A percentile compares a stretch with the other conserved stretches of the same genome.
Evolutionary conservation across 441 rosid genomes (phyloP).

Genomic region (Erodium texanum): DNA sequence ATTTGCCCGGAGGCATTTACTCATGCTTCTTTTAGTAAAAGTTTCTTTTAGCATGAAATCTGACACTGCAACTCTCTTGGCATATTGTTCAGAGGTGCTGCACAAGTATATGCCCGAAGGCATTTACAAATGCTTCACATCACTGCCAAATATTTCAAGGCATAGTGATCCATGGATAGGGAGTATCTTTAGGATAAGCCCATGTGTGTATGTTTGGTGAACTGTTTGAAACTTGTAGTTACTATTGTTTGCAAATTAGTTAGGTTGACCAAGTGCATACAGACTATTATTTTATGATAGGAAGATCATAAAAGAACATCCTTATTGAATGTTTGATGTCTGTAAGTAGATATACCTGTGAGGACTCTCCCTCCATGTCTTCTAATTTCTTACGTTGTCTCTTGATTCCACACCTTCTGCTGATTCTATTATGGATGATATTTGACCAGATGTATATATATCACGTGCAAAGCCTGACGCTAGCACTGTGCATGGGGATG

Average conservation of each 20-base stretch:
- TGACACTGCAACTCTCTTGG: no score
- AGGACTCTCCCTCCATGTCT: background rate
- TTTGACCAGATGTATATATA: conserved; percentile 54
- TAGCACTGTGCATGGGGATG: conserved; percentile 52
- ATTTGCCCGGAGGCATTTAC: no score
- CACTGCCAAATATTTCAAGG: background rate
- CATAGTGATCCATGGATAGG: background rate
- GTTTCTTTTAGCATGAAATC: no score
- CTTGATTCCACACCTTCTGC: background rate
- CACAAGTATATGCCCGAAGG: no score
- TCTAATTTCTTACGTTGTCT: background rate
- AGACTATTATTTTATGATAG: background rate
- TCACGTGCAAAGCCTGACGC: conserved; percentile 44
- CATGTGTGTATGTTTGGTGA: background rate
- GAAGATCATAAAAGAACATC: background rate
- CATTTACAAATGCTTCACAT: no score
- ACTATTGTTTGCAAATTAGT: background rate
- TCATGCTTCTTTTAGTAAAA: no score
- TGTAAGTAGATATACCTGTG: background rate
- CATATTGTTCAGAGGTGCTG: no score
- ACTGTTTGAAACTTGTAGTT: background rate
- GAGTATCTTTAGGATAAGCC: background rate
- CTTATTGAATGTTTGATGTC: background rate
- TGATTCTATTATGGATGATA: conserved; percentile 1
- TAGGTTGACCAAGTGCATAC: background rate